Base-by-base conservation (phyloP, 768 basidiomycete species). In the Rhizopogon vinicolor region DNA sequence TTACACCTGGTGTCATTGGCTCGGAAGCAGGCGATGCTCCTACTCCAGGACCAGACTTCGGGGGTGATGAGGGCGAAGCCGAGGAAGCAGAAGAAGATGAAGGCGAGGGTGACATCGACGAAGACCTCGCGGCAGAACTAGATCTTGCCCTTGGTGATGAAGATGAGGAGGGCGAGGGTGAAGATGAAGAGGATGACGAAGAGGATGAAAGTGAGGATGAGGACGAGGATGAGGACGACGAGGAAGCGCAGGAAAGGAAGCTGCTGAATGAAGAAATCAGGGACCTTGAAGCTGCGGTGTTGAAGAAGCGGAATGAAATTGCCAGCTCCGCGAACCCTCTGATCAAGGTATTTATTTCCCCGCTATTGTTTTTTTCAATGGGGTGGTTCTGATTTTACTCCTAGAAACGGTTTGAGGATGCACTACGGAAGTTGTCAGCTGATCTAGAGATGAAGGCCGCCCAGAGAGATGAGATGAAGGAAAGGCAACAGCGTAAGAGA, bases 401-500 rank as follows among this genome's bases (percentile, higher is more conserved):
- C 63, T 29, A 94, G 88, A 89, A 88, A 82, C 93, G 93, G 37
- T 95, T 96, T 71, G 92, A 95, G 68, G 94, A 96, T 66, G 88
- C 90, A 16, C 71, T 95, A 63, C 91, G 86, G 76, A 97, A 96
- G 71, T 77, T 97, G 46, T 81, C 85, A 10, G 82, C 84, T 37
- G 93, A 97, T 66, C 74, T 95, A 31, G 93, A 95, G 60, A 85
- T 86, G 81, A 95, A 94, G 67, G 73, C 80, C 9, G 80, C 80
- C 1, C 91, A 93, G 65, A 78, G 87, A 54, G 91, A 93, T 60
- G 89, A 88, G 62, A 72, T 93, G 67, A 85, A 83, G 63, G 90
- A 92, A 71, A 78, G 84, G 63, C 85, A 85, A 62, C 79, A 87
- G 43, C 69, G 85, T 65, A 78, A 79, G 68, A 88, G 88, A 62